Base-by-base conservation (phyloP, 805 yeast species). In the Hanseniaspora lachancei region DNA sequence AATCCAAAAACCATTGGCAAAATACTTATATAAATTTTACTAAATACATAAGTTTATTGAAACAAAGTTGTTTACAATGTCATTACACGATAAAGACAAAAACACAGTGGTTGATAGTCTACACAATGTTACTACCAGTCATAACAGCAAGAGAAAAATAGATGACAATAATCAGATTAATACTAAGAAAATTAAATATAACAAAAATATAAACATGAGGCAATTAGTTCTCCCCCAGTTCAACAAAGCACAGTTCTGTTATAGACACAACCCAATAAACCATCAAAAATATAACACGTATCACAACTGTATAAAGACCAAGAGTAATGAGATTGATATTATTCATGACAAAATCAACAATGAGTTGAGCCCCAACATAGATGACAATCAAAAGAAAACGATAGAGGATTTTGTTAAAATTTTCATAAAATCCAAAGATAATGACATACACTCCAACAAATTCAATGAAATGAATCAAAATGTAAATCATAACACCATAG, bases 261-360 rank as follows among this genome's bases (percentile, higher is more conserved):
- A 91, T 68, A 74, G 97, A 54, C 98, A 91, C 68, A 87, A 91
- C 64, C 97, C 97, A 2, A 89, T 87, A 56, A 76, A 86, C 46
- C 80, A 81, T 48, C 80, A 88, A 63, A 18, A 40, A 3, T 38
- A 44, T 16, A 53, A 46, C 16, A 13, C 38, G 2, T 41, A 5
- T 70, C 75, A 40, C 15, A 18, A 44, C 15, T 43, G 38, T 12
- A 20, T 43, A 13, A 52, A 38, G 15, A 29, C 47, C 5, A 35
- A 44, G 27, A 47, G 29, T 5, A 44, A 38, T 44, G 49, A 46
- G 21, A 24, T 20, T 18, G 49, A 46, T 34, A 20, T 34, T 2
- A 27, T 44, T 12, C 47, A 52, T 16, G 16, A 52, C 15, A 36
- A 52, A 16, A 20, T 53, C 3, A n/a, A 38, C 6, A 16, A 20